These are phyloP conservation scores for Hypoxylon trugodes DNA, from an alignment of 495 filamentous ascomycete species.

Conservation along the genomic window DNA sequence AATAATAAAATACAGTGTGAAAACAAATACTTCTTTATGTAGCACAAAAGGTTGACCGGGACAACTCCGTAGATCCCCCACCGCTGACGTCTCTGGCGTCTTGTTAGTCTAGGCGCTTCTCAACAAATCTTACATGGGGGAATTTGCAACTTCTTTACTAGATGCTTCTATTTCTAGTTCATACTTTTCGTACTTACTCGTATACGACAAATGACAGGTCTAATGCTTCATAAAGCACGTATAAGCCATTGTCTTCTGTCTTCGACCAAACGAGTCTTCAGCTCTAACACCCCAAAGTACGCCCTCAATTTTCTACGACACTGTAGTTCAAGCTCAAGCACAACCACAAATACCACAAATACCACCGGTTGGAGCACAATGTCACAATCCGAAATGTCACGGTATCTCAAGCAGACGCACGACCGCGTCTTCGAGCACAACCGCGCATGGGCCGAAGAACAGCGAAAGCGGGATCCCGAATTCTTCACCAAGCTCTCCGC, in stretches of 20 bases:
- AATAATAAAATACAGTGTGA: conserved; percentile 8
- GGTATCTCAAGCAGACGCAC: conserved; percentile 57
- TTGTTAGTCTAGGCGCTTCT: conserved; percentile 13
- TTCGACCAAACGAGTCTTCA: conserved; percentile 10
- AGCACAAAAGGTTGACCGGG: conserved; percentile 13
- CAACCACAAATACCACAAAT: too few species aligned
- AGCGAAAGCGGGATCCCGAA: conserved; percentile 58
- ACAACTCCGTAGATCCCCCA: conserved; percentile 28
- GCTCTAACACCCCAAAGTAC: background rate
- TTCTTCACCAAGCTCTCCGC: conserved; percentile 63
- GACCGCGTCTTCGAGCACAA: conserved; percentile 65
- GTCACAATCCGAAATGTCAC: conserved; percentile 51
- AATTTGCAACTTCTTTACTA: conserved; percentile 3
- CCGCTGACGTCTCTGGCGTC: conserved; percentile 31
- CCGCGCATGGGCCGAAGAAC: conserved; percentile 61
- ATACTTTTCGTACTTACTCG: background rate
- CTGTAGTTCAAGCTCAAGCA: conserved; percentile 23
- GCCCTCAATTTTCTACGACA: conserved; percentile 3
- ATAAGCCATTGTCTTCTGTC: conserved; percentile 10
- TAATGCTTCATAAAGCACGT: conserved; percentile 31
- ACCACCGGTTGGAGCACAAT: conserved; percentile 33
- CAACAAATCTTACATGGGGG: conserved; percentile 26
- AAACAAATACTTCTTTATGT: background rate
- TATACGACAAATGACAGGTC: background rate
- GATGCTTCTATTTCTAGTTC: background rate